A percentile compares a stretch with the other conserved stretches of the same genome.
Evolutionary conservation across 805 yeast genomes (phyloP).

Genomic region (Lipomyces chichibuensis): DNA sequence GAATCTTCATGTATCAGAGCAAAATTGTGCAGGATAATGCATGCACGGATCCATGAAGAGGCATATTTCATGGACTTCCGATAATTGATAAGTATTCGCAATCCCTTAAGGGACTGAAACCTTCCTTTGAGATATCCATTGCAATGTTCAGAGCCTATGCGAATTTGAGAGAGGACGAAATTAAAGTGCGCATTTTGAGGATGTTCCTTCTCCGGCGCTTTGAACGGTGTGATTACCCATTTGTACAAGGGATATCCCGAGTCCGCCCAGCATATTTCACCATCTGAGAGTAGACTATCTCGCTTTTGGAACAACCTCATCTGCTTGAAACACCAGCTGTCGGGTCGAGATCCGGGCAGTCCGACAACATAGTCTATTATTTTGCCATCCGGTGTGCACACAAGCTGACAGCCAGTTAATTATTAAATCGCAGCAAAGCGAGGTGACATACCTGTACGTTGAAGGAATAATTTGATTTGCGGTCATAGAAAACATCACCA

Average conservation of each 20-base stretch:
- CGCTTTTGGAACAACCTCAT: too few species aligned
- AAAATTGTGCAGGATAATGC: not conserved
- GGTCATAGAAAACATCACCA: not conserved
- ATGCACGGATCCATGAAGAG: not conserved
- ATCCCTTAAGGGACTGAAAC: not conserved
- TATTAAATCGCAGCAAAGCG: not conserved
- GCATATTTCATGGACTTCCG: not conserved
- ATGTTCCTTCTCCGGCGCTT: too few species aligned
- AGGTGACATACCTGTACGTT: slow-evolving; percentile 1
- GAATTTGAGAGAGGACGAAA: not conserved
- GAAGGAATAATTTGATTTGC: slow-evolving; percentile 1
- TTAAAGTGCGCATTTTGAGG: not conserved
- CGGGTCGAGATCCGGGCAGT: too few species aligned
- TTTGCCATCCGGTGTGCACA: not conserved
- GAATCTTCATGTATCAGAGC: not conserved
- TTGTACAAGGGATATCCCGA: too few species aligned
- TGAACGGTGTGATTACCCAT: too few species aligned
- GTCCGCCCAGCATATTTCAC: too few species aligned
- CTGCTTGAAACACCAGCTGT: too few species aligned
- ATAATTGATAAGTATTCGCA: not conserved
- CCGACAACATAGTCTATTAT: not conserved
- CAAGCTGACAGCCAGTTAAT: not conserved
- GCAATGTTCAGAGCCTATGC: not conserved
- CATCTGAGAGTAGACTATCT: too few species aligned
- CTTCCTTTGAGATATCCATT: not conserved